phyloP scores from a whole-genome alignment of 176 grass and related monocot species.

The Hsuehochloa calcarea region DNA sequence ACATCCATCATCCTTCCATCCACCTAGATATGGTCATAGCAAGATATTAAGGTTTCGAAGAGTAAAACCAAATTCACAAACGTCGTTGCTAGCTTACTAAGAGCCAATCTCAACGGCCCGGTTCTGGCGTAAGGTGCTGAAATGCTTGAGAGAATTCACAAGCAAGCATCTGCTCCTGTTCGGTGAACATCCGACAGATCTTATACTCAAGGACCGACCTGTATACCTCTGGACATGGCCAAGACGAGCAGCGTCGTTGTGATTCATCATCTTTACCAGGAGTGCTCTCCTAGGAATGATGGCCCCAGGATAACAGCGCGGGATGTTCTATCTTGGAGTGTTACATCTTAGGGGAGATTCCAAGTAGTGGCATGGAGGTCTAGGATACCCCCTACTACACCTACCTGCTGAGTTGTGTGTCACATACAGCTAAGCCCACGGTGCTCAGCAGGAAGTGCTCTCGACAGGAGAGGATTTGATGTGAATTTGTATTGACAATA shows the following conservation, averaged over 20 bases:
- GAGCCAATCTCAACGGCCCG: not conserved
- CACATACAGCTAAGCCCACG: not conserved
- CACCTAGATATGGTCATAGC: too few relatives aligned
- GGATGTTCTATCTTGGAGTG: not conserved
- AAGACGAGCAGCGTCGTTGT: not conserved
- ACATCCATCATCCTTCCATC: too few relatives aligned
- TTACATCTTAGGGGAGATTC: not conserved
- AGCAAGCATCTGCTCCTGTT: conserved; percentile 9
- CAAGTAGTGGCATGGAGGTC: not conserved
- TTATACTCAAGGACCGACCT: not conserved
- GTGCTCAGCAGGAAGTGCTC: not conserved
- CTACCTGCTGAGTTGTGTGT: not conserved
- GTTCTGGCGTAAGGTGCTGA: not conserved
- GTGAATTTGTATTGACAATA: not conserved
- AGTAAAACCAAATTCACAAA: too few relatives aligned
- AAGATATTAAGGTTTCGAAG: too few relatives aligned
- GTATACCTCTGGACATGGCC: not conserved
- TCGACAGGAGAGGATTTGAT: not conserved
- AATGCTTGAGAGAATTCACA: not conserved
- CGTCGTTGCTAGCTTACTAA: not conserved
- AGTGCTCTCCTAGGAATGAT: not conserved
- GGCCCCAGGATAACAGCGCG: not conserved
- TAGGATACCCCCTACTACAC: conserved; percentile 36
- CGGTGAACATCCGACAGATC: not conserved
- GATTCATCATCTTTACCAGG: not conserved